phyloP scores from a whole-genome alignment of 2,329 filamentous ascomycete species.

The Helotiales sp. region DNA sequence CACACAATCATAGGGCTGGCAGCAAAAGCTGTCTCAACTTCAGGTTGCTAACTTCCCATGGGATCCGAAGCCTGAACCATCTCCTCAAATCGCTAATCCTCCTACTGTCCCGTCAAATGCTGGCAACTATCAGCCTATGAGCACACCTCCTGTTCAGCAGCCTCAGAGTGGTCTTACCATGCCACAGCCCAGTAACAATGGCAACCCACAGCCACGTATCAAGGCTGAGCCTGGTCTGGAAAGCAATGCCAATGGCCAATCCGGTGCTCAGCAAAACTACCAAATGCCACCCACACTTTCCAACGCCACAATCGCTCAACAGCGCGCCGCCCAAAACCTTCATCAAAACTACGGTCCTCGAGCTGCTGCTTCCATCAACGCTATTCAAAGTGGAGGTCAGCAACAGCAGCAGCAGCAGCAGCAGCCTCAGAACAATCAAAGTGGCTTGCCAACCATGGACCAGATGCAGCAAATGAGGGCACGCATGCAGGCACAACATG shows the following conservation, averaged over 20 bases:
- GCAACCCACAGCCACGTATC: constrained; percentile 34
- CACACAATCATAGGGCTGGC: constrained; percentile 71
- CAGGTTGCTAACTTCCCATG: constrained; percentile 89
- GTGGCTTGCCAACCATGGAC: background rate
- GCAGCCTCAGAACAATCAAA: constrained; percentile 13
- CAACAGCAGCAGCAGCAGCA: constrained; percentile 26
- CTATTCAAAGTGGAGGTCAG: constrained; percentile 45
- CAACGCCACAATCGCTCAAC: constrained; percentile 45
- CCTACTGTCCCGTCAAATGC: constrained; percentile 36
- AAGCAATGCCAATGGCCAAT: background rate
- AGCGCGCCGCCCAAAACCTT: constrained; percentile 57
- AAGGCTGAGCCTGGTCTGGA: constrained; percentile 46
- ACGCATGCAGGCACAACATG: constrained; percentile 20
- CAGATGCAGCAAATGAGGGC: constrained; percentile 6
- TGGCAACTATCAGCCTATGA: constrained; percentile 30
- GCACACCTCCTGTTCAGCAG: constrained; percentile 25
- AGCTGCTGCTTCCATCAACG: constrained; percentile 66
- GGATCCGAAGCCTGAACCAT: constrained; percentile 79
- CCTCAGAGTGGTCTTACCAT: constrained; percentile 22
- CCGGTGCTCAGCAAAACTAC: constrained; percentile 6
- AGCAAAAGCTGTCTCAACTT: constrained; percentile 82
- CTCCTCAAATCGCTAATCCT: constrained; percentile 40
- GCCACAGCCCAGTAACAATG: constrained; percentile 22
- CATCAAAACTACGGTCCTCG: constrained; percentile 61
- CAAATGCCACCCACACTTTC: constrained; percentile 19